Conservation (phyloP, 345 rosid species). For the Eucalyptus dawsonii region DNA sequence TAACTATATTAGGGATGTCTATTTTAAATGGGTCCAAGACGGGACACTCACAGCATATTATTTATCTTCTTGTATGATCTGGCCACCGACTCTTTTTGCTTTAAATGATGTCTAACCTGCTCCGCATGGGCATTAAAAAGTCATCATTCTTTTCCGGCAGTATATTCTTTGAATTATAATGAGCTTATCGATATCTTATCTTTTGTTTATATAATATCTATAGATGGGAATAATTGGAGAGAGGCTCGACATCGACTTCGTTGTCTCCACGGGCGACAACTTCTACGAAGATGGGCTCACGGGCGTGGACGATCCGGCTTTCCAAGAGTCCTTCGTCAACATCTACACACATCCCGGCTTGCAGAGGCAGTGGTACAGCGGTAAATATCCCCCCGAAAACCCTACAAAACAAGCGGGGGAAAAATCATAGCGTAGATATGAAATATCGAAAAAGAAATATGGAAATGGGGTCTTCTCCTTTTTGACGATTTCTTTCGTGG, state of each 20-base stretch:
- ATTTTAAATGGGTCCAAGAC: not conserved
- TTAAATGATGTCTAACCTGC: not conserved
- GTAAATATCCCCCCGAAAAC: not conserved
- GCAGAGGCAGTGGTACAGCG: constrained; percentile 37
- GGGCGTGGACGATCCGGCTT: constrained; percentile 23
- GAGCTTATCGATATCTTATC: not conserved
- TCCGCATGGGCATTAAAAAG: not conserved
- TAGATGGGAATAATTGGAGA: constrained; percentile 46
- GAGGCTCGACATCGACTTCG: constrained; percentile 25
- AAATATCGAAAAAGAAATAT: not conserved
- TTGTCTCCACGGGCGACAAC: constrained; percentile 41
- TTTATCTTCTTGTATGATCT: not conserved
- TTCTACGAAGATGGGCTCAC: constrained; percentile 37
- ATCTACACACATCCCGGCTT: constrained; percentile 28
- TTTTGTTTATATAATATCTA: no score
- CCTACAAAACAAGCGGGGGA: not conserved
- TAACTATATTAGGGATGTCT: not conserved
- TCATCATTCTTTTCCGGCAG: not conserved
- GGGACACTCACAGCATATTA: not conserved
- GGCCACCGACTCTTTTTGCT: not conserved
- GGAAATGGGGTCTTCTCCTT: not conserved
- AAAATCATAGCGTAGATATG: not conserved
- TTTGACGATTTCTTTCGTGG: not conserved
- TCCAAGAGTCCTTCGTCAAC: constrained; percentile 24
- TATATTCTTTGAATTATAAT: not conserved